Evolutionary conservation across 345 rosid species (phyloP).

Genomic region (Atalantia buxifolia): DNA sequence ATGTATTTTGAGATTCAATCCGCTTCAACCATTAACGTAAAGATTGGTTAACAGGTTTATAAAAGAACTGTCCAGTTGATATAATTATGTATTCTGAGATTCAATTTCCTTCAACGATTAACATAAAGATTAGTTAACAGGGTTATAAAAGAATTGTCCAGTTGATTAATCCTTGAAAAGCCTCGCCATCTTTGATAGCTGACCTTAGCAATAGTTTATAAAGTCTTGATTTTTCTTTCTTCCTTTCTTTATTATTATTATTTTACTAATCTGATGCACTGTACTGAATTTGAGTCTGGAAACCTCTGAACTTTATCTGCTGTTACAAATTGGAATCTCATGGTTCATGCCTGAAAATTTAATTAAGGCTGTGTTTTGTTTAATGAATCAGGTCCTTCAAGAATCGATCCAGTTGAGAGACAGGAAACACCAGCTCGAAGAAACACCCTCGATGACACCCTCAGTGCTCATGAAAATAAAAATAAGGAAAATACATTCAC

Average conservation of each 20-base stretch:
- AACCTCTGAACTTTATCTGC: not conserved
- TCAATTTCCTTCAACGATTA: too few species aligned
- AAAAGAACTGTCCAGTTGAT: not conserved
- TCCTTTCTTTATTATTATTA: too few species aligned
- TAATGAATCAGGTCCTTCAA: not conserved
- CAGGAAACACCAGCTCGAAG: conserved; percentile 11
- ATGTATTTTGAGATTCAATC: not conserved
- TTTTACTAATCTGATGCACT: not conserved
- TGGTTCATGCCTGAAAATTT: not conserved
- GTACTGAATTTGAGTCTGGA: not conserved
- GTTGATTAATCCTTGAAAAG: not conserved
- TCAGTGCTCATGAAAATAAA: not conserved
- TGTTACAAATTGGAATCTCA: not conserved
- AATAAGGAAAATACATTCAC: conserved; percentile 32
- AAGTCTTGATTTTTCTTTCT: too few species aligned
- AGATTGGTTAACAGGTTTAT: not conserved
- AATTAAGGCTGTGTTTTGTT: not conserved
- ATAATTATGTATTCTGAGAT: too few species aligned
- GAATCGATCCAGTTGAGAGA: conserved; percentile 12
- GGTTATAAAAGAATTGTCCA: not conserved
- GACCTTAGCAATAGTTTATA: not conserved
- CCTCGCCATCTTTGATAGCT: not conserved
- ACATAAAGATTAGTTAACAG: not conserved
- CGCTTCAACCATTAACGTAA: not conserved
- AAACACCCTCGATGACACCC: not conserved